Base-by-base conservation (phyloP, 176 grass and related monocot species). In the Triticum urartu region DNA sequence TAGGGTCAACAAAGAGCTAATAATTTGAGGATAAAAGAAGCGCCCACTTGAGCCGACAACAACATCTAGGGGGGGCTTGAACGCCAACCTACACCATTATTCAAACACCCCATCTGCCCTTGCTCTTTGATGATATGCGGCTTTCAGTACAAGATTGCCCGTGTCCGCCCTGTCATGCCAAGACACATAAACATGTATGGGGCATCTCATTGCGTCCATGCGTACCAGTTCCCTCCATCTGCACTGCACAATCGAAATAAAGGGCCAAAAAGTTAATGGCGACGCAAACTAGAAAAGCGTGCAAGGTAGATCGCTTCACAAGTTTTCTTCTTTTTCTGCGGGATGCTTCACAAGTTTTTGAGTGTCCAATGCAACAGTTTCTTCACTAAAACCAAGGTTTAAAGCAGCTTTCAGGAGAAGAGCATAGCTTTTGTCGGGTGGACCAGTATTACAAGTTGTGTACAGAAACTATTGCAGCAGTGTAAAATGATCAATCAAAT, bases 11-110 rank as follows among this genome's bases (percentile, higher is more conserved):
- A 17, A 15, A 2, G 83, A 56, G 12, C 25, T 13, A 35, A 84
- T 80, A 81, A 60, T 45, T 68, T 14, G 36, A 1, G 0, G 36
- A 61, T n/a, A 64, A 47, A 58, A 89, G n/a, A 71, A 40, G 6
- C 4, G 34, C 2, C 79, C 85, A 87, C 81, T 87, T 87, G 85
- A 52, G 26, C 81, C 85, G 85, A 91, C 89, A 87, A 76, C 68
- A 91, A 76, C 89, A 91, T 87, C 85, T 87, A 81, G 85, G 81
- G 85, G 85, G 81, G 61, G 48, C 85, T 87, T 91, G 81, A 87
- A 87, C 77, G 76, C 81, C 85, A 87, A 85, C 89, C 64, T 84
- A 74, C 12, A 47, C 42, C 38, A 91, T 75, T 87, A 91, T 91
- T 91, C 81, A 84, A 91, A 91, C 81, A 87, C 81, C 59, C 81